Evolutionary conservation across 2,329 filamentous ascomycete species (phyloP), one percentile per base, ranked within the genome.

Genomic region (Fusarium oxysporum): DNA sequence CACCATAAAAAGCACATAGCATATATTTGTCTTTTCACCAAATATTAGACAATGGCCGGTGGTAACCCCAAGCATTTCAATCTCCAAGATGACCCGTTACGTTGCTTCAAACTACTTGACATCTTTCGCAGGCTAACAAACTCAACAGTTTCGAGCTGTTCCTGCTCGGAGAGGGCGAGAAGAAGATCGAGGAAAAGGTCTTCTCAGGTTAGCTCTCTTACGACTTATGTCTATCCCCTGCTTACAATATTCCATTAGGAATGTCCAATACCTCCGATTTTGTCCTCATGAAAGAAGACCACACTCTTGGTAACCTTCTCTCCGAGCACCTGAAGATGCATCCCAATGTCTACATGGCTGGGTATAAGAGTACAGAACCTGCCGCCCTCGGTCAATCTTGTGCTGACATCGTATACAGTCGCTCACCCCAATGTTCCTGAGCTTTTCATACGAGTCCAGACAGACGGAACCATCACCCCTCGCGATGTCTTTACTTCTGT

Each of bases 201-300:
- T 96, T 97, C 81, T 96, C 95, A 64, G 94, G 96, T 97, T 87
- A 83, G 92, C 84, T n/a, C 14, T 25, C 10, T 14, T 14, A 13
- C 21, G 14, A 54, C 28, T 45, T 23, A 40, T 17, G 11, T 17
- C 12, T 38, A 19, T 30, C 11, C 30, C 8, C 23, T 53, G 50
- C 70, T 73, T 40, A 70, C 43, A 17, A 17, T n/a, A 35, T 32
- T 35, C 17, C 12, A 50, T 30, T 17, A 80, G 95, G 94, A 79
- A 95, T 97, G 81, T 94, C 96, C 28, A 97, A 97, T 81, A 95
- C 93, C n/a, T 93, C 94, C 14, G 93, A 98, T 83, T 99, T 99
- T 85, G 91, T 94, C 66, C 91, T 99, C 84, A 94, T 94, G 84
- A 98, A 98, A 83, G 96, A 99, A 82, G 96, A 99, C 78, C 96